These are phyloP conservation scores for Papilionanthe hybrid DNA, from an alignment of 116 monocot genomes.

Conservation along the genomic window DNA sequence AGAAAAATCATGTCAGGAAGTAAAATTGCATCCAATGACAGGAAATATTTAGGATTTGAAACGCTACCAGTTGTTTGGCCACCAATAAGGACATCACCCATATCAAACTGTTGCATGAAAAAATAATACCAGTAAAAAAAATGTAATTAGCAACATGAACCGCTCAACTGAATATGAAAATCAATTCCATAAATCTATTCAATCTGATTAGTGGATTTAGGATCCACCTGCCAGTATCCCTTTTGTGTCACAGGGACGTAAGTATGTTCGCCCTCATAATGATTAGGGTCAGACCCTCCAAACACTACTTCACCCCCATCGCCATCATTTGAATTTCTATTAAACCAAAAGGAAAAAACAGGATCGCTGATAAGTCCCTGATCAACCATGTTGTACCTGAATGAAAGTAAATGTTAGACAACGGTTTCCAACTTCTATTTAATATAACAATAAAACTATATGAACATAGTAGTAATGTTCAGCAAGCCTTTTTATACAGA, in stretches of 20 bases:
- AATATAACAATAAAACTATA: background rate
- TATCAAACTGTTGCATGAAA: conserved; percentile 3
- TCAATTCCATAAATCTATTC: background rate
- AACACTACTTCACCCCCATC: conserved; percentile 48
- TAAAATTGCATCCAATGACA: background rate
- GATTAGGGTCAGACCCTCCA: conserved; percentile 40
- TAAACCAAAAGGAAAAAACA: conserved; percentile 48
- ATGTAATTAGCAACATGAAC: background rate
- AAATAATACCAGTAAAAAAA: background rate
- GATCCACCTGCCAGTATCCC: conserved; percentile 40
- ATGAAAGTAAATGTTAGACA: background rate
- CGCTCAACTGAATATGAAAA: background rate
- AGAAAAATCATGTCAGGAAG: conserved; percentile 4
- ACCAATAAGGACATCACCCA: conserved; percentile 93
- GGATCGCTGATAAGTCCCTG: conserved; percentile 21
- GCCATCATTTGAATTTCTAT: conserved; percentile 27
- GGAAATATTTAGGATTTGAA: background rate
- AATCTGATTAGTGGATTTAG: background rate
- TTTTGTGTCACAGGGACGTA: conserved; percentile 43
- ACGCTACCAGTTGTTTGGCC: conserved; percentile 25
- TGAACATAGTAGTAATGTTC: background rate
- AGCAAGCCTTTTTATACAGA: background rate
- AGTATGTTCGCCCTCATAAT: conserved; percentile 37
- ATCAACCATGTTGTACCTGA: conserved; percentile 6
- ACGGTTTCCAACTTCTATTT: background rate